A percentile compares a stretch with the other conserved stretches of the same genome.
These are phyloP conservation scores for Zhuliangozyma blackwelliae DNA, from an alignment of 1,139 yeast species.

Conservation along the genomic window DNA sequence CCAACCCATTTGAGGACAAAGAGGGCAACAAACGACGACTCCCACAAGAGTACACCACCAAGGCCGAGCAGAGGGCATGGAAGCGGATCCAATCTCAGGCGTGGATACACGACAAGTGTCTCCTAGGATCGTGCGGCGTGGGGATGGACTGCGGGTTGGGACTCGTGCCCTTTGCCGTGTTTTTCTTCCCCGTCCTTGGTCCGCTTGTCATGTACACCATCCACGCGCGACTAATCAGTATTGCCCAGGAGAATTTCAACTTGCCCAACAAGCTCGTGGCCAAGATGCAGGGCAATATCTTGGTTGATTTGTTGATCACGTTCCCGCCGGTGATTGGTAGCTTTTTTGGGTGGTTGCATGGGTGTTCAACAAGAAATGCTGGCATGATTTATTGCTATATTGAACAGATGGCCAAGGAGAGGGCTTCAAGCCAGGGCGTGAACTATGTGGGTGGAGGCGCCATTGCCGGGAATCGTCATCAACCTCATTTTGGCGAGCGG, in stretches of 20 bases:
- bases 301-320: constrained; percentile 66
- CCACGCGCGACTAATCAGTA: constrained; percentile 60
- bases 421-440: constrained; percentile 19
- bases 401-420: constrained; percentile 31
- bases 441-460: constrained; percentile 20
- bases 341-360: constrained; percentile 73
- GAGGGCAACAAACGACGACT: constrained; percentile 56
- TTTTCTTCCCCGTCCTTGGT: constrained; percentile 71
- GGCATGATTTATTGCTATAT: constrained; percentile 59
- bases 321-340: constrained; percentile 78
- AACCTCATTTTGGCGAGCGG: constrained; percentile 5
- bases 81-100: constrained; percentile 68
- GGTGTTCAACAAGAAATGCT: constrained; percentile 87
- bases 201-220: constrained; percentile 76
- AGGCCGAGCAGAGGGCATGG: constrained; percentile 65
- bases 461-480: constrained; percentile 5
- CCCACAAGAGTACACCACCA: constrained; percentile 50
- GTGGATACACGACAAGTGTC: constrained; percentile 81
- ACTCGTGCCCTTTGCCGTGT: constrained; percentile 60
- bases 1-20: constrained; percentile 66
- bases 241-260: constrained; percentile 51
- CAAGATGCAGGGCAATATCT: constrained; percentile 69
- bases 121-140: constrained; percentile 65
- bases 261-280: constrained; percentile 60
- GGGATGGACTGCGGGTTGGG: constrained; percentile 80